Evolutionary conservation across 352 stramenopile genomes (phyloP), one percentile per base, ranked within the genome.

Genomic region (Globisporangium cystogenes): DNA sequence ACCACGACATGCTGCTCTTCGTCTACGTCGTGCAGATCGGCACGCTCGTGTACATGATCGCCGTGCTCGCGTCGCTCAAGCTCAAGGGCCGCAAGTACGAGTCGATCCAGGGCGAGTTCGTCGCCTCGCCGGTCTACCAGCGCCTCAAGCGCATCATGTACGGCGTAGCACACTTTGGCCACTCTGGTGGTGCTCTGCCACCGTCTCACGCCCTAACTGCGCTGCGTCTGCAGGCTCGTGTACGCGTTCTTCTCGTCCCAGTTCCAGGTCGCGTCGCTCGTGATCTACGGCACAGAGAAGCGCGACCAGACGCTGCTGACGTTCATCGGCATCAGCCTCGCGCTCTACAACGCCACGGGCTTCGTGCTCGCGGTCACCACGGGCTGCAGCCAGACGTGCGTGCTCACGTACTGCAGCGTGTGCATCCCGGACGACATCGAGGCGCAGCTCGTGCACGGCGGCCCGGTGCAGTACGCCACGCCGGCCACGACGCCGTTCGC

Each of bases 101-200:
- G 59, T 70, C 62, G 0, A 66, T 85, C 35, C 72, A 86, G 40
- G 72, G 76, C 44, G 44, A 64, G 0, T 82, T 86, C 16, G 53
- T 81, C 36, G 60, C 65, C 15, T 85, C 77, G 21, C 74, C 77
- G 2, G 62, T 88, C 2, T 88, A 86, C 45, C 39, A 67, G 46
- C 64, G 77, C 1, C 59, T 88, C 16, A 76, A 82, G 54, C 58
- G 72, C 36, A 85, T 88, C 51, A 71, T 86, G 72, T 44, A 44
- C 39, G 39, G 21, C 39, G 18, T 24, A 1, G 0, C n/a, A 15
- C 39, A n/a, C 37, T n/a, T n/a, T n/a, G n/a, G n/a, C n/a, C n/a
- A n/a, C n/a, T n/a, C n/a, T n/a, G n/a, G n/a, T n/a, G n/a, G n/a
- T n/a, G n/a, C n/a, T n/a, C n/a, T n/a, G n/a, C n/a, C n/a, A n/a